Evolutionary conservation across 2,329 filamentous ascomycete genomes (phyloP), one percentile per base, ranked within the genome.

Genomic region (Septoria petroselini): DNA sequence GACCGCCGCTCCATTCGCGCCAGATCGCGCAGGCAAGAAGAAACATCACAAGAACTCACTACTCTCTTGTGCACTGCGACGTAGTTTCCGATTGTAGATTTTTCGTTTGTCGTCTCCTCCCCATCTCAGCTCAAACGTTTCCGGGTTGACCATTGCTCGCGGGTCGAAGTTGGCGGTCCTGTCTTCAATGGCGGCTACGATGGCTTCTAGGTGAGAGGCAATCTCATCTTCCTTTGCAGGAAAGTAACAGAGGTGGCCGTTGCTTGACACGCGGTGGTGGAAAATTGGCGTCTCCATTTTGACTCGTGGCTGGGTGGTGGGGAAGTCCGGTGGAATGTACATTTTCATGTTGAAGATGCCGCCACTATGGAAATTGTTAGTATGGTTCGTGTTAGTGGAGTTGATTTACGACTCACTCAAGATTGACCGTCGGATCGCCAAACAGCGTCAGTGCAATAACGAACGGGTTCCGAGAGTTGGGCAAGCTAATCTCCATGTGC

Each of bases 371-470:
- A 45, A 19, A 29, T 37, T 21, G 23, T 41, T 21, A 30, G 42
- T 46, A 19, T 18, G 15, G 17, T 12, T 19, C 9, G 23, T 21
- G 25, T 9, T 15, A 14, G 21, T 27, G 15, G 2, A 17, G 11
- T 8, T 45, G n/a, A 6, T 15, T 8, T 12, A 23, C n/a, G n/a
- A 39, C 42, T 46, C 29, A 46, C 42, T 97, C 91, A 1, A 97
- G 80, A 39, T 95, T 90, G 4, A 90, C 95, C 85, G 93, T 94
- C 0, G 90, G 88, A 47, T 85, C 81, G 19, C 93, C 93, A 65
- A 96, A 94, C 66, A 95, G 91, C 1, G 88, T 93, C 52, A 97
- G 68, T 15, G 79, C 70, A 93, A 93, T 97, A 15, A 91, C 77
- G 64, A 96, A 96, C 0, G 91, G 91, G 62, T 96, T 97, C 31